Evolutionary conservation across 2,329 filamentous ascomycete species (phyloP), one percentile per base, ranked within the genome.

Genomic region (Nemania sp.): DNA sequence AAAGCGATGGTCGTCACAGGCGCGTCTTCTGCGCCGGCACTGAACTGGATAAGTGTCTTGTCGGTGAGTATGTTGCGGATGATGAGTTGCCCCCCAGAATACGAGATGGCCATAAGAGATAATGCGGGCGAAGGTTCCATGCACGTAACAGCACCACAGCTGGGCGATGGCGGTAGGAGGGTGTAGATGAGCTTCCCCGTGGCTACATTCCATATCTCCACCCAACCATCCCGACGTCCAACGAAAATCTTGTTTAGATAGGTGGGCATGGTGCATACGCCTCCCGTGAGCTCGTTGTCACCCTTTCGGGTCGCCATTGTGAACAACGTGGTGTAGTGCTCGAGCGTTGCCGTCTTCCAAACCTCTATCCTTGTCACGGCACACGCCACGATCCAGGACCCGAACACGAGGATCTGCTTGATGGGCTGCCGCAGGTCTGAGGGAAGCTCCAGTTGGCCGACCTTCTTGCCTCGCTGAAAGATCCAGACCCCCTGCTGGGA

Each of bases 201-300:
- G 73, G 90, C 96, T 62, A 99, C 81, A 72, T 99, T 99, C 94
- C 95, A 99, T 52, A 99, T 96, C 72, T 99, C 95, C 9, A 97
- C 88, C 75, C 88, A 90, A 6, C 95, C 95, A 74, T 99, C 92
- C 65, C 85, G 85, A 69, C 92, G 88, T 10, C 92, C 96, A 2
- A 92, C 90, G 66, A 98, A 92, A 46, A 99, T 85, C 77, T 99
- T 99, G 81, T 99, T 99, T 62, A 99, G 77, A 75, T 92, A 96
- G 0, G 95, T 98, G 1, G 94, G 93, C 89, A 98, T 92, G 70
- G 86, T 96, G 73, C 87, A 90, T 67, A 97, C 83, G 51, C 89
- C 87, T 21, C 90, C 90, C 0, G 90, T 92, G 59, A 97, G 86
- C 66, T 88, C 80, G 67, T 87, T 88, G 57, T 85, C 84, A 18